phyloP scores from a whole-genome alignment of 306 rosid species.

The Coriaria nepalensis region DNA sequence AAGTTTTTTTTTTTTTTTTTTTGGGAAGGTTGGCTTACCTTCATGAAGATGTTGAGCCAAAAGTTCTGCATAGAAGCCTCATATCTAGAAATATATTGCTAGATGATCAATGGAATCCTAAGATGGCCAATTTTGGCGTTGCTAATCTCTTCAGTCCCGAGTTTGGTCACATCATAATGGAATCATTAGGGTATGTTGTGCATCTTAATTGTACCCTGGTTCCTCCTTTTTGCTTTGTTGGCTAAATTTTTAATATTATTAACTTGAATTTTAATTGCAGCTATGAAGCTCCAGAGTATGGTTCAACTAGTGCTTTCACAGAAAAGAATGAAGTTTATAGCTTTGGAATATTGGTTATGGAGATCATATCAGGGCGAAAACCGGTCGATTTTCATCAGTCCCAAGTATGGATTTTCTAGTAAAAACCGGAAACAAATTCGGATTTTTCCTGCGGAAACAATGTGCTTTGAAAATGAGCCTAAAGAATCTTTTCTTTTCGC shows the following conservation, averaged over 20 bases:
- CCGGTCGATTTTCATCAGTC: conserved; percentile 21
- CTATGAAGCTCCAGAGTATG: conserved; percentile 20
- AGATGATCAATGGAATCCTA: conserved; percentile 47
- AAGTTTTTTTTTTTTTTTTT: not conserved
- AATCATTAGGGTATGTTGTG: conserved; percentile 30
- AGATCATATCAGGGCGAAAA: conserved; percentile 42
- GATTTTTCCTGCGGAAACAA: too few relatives aligned
- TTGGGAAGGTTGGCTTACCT: conserved; percentile 55
- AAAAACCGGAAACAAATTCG: not conserved
- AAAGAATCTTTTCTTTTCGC: conserved; percentile 3
- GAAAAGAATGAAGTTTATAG: conserved; percentile 38
- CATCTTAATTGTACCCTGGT: not conserved
- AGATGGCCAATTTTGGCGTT: conserved; percentile 43
- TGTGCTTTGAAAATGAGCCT: not conserved
- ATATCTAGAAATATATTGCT: conserved; percentile 43
- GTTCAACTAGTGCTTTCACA: conserved; percentile 14
- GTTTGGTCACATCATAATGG: conserved; percentile 19
- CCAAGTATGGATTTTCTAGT: conserved; percentile 20
- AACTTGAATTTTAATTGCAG: conserved; percentile 21
- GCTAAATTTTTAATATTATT: not conserved
- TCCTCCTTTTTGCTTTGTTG: not conserved
- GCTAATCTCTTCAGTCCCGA: conserved; percentile 24
- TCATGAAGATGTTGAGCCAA: conserved; percentile 51
- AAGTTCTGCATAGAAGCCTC: conserved; percentile 37
- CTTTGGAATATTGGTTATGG: conserved; percentile 59